phyloP scores from a whole-genome alignment of 2,329 filamentous ascomycete genomes.

The Pseudogymnoascus sp. region DNA sequence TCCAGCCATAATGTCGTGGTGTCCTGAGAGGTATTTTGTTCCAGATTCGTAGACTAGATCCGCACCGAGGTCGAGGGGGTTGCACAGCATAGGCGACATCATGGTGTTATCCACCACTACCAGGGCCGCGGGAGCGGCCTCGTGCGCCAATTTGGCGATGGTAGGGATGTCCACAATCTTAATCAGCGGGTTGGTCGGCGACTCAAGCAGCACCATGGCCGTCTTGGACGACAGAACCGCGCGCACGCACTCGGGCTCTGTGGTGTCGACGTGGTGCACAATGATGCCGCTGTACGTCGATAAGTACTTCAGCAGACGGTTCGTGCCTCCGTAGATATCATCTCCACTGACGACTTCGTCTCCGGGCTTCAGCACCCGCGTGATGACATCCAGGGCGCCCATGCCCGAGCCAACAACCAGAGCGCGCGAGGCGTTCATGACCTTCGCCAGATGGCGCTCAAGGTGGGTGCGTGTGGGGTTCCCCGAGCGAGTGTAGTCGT shows the following conservation, averaged over 20 bases:
- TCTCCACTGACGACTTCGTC: slow-evolving; percentile 97
- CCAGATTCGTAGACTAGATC: slow-evolving; percentile 97
- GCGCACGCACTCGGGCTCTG: slow-evolving; percentile 61
- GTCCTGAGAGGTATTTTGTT: slow-evolving; percentile 94
- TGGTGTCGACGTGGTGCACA: slow-evolving; percentile 95
- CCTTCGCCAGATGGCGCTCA: slow-evolving; percentile 94
- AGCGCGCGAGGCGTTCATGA: slow-evolving; percentile 90
- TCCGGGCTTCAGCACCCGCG: slow-evolving; percentile 77
- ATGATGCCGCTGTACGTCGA: slow-evolving; percentile 82
- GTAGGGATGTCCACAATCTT: slow-evolving; percentile 89
- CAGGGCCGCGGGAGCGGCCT: slow-evolving; percentile 66
- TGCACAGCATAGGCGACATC: slow-evolving; percentile 90
- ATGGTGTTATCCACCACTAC: slow-evolving; percentile 98
- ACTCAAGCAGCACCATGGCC: slow-evolving; percentile 91
- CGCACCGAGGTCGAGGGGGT: slow-evolving; percentile 87
- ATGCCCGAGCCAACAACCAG: slow-evolving; percentile 94
- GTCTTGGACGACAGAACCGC: slow-evolving; percentile 69
- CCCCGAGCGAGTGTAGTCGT: slow-evolving; percentile 96
- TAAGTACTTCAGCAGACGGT: slow-evolving; percentile 87
- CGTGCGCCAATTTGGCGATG: slow-evolving; percentile 70
- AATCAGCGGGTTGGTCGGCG: slow-evolving; percentile 94
- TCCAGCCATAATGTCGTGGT: slow-evolving; percentile 98
- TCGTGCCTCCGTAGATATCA: slow-evolving; percentile 91
- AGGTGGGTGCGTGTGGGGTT: slow-evolving; percentile 95
- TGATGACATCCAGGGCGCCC: slow-evolving; percentile 95